phyloP scores from a whole-genome alignment of 2,329 filamentous ascomycete species.

The Westerdykella ornata region DNA sequence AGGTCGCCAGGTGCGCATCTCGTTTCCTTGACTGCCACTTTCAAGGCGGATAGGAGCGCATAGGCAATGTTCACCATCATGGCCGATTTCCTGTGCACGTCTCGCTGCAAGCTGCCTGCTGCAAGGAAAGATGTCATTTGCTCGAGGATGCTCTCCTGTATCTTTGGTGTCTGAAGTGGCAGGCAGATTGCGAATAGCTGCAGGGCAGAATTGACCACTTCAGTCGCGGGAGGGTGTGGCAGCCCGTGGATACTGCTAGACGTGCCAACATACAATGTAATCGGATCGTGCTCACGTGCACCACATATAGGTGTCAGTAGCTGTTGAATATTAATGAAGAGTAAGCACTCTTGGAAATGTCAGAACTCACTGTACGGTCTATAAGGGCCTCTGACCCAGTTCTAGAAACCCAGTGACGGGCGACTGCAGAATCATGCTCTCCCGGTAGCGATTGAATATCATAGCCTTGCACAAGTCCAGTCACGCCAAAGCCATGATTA shows the following conservation, averaged over 20 bases:
- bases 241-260: slow-evolving; percentile 44
- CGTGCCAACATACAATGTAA: slow-evolving; percentile 63
- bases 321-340: slow-evolving; percentile 18
- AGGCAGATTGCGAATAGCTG: slow-evolving; percentile 87
- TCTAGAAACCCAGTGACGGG: slow-evolving; percentile 48
- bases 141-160: slow-evolving; percentile 93
- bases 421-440: slow-evolving; percentile 39
- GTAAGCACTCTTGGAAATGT: not conserved
- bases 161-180: slow-evolving; percentile 78
- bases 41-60: slow-evolving; percentile 71
- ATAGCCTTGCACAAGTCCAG: slow-evolving; percentile 73
- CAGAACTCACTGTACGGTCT: slow-evolving; percentile 43
- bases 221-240: slow-evolving; percentile 79
- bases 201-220: slow-evolving; percentile 91
- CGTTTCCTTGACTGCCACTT: slow-evolving; percentile 78
- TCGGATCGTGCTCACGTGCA: slow-evolving; percentile 83
- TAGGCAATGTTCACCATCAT: slow-evolving; percentile 85
- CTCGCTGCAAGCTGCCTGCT: slow-evolving; percentile 70
- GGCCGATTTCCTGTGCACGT: slow-evolving; percentile 80
- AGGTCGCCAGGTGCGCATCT: slow-evolving; percentile 65
- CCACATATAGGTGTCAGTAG: slow-evolving; percentile 61
- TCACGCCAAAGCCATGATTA: slow-evolving; percentile 91
- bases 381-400: slow-evolving; percentile 59
- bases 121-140: slow-evolving; percentile 88
- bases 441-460: slow-evolving; percentile 64